Conservation (phyloP, 345 rosid genomes). For the Populus euphratica region DNA sequence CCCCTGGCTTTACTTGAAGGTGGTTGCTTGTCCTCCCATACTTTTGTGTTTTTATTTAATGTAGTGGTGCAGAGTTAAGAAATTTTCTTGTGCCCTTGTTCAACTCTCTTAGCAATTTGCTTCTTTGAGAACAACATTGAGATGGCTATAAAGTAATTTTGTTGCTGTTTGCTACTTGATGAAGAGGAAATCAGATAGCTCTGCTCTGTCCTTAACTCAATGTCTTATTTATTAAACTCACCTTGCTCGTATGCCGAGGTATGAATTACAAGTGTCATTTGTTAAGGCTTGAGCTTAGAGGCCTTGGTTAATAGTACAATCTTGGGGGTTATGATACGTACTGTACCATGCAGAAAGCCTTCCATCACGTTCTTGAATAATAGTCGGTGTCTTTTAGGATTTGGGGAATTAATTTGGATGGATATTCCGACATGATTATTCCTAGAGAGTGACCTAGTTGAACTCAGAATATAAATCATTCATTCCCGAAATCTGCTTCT, state of each 20-base stretch:
- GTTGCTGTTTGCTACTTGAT: background rate
- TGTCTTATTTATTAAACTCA: background rate
- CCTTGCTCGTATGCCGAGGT: background rate
- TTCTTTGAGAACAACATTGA: background rate
- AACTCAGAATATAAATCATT: too few species aligned
- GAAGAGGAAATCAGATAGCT: background rate
- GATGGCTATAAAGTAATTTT: background rate
- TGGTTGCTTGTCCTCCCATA: background rate
- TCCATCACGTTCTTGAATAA: background rate
- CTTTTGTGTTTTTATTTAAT: background rate
- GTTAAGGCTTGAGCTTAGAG: background rate
- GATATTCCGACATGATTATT: too few species aligned
- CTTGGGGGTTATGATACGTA: background rate
- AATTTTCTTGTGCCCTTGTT: background rate
- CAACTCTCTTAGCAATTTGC: background rate
- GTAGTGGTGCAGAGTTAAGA: background rate
- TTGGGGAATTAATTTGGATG: too few species aligned
- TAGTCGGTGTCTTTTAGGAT: too few species aligned
- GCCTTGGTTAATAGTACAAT: background rate
- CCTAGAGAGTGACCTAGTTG: too few species aligned
- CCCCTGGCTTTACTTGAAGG: constrained; percentile 45
- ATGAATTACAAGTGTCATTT: background rate
- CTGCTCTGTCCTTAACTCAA: background rate
- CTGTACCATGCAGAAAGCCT: background rate
- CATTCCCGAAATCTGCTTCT: too few species aligned